These are phyloP conservation scores for Citrus reticulata DNA, from an alignment of 345 rosid genomes.

Conservation along the genomic window DNA sequence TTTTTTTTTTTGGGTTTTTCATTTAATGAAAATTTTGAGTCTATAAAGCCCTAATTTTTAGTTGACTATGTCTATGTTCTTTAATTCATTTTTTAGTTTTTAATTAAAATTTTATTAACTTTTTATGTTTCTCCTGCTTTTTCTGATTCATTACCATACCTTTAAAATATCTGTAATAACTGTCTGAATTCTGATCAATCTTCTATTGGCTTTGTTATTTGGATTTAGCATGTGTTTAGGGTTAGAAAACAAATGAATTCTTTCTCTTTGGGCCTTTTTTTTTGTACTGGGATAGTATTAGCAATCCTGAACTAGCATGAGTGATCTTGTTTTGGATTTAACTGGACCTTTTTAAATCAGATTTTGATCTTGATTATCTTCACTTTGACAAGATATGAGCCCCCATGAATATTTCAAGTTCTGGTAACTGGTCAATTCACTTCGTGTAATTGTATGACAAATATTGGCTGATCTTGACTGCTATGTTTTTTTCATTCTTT, in stretches of 20 bases:
- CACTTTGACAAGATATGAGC: neutral
- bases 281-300: neutral
- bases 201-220: neutral
- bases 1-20: too few relatives aligned
- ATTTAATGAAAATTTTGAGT: neutral
- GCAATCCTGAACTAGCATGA: neutral
- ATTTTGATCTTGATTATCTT: neutral
- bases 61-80: neutral
- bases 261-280: neutral
- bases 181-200: neutral
- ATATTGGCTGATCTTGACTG: neutral
- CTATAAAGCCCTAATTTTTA: neutral
- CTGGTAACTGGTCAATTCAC: neutral
- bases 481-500: neutral
- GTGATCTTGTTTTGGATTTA: constrained; percentile 2
- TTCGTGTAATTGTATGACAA: neutral
- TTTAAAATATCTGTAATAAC: neutral
- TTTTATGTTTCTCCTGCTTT: neutral
- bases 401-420: neutral
- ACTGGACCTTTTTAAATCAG: neutral
- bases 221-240: neutral
- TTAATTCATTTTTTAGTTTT: neutral
- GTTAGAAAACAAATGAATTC: neutral
- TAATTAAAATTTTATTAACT: neutral
- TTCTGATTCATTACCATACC: neutral